These are phyloP conservation scores for Aspergillus terreus DNA, from an alignment of 2,329 filamentous ascomycete genomes.

Conservation along the genomic window DNA sequence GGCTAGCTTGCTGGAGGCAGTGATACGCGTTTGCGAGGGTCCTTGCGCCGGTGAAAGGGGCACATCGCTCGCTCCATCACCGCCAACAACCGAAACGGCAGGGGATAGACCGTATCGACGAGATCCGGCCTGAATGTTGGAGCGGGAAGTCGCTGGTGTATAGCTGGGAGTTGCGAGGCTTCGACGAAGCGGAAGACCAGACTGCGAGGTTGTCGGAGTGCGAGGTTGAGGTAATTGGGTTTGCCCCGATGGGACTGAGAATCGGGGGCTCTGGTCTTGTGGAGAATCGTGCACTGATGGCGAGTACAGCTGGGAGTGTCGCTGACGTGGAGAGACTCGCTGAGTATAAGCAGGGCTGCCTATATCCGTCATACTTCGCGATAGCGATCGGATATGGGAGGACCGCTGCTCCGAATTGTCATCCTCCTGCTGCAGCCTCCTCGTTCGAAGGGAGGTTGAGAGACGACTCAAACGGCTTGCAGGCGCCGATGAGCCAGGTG, in stretches of 20 bases:
- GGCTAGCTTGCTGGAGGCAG: constrained; percentile 31
- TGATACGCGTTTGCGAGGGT: constrained; percentile 29
- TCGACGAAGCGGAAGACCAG: constrained; percentile 36
- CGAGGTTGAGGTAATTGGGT: constrained; percentile 25
- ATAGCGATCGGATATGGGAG: constrained; percentile 34
- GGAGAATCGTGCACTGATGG: constrained; percentile 22
- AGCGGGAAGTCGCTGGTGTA: constrained; percentile 33
- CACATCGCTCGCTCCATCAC: constrained; percentile 18
- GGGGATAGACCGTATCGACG: constrained; percentile 35
- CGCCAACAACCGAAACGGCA: constrained; percentile 10
- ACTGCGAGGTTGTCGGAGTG: constrained; percentile 29
- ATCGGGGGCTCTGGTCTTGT: constrained; percentile 19
- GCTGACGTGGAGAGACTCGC: constrained; percentile 31
- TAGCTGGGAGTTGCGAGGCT: constrained; percentile 32
- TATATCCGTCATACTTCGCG: constrained; percentile 43
- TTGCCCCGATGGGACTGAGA: constrained; percentile 21
- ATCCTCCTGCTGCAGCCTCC: constrained; percentile 36
- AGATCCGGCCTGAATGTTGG: constrained; percentile 41
- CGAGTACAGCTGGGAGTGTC: constrained; percentile 27
- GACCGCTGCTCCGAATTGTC: constrained; percentile 28
- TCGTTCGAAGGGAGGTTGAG: constrained; percentile 36
- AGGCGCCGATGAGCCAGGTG: constrained; percentile 22
- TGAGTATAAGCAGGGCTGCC: constrained; percentile 25
- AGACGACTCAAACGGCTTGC: constrained; percentile 38
- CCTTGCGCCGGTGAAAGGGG: constrained; percentile 18